Percentiles rank a stretch among this genome's conserved stretches.
phyloP scores from a whole-genome alignment of 2,329 filamentous ascomycete genomes.

The Teratosphaeria epicoccoides region DNA sequence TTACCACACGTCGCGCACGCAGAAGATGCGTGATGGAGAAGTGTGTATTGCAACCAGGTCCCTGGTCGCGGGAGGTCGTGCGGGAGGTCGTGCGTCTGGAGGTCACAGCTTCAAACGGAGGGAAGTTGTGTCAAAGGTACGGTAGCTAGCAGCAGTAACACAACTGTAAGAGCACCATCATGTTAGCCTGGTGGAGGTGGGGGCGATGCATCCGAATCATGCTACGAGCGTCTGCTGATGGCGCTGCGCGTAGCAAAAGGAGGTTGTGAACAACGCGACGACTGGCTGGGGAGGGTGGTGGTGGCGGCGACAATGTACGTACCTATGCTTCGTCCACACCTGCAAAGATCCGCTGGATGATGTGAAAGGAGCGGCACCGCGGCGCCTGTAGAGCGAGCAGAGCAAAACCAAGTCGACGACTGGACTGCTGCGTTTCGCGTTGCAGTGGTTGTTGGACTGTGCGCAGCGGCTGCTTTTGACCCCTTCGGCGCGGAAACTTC shows the following conservation, averaged over 20 bases:
- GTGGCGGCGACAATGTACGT: conserved; percentile 2
- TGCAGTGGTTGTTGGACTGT: not conserved
- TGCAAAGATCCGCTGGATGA: not conserved
- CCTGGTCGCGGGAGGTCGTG: conserved; percentile 17
- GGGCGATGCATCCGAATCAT: not conserved
- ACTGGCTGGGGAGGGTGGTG: not conserved
- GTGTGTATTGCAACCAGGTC: conserved; percentile 10
- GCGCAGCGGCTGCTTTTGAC: not conserved
- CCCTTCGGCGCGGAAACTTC: not conserved
- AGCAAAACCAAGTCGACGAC: conserved; percentile 2
- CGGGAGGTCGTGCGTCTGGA: conserved; percentile 20
- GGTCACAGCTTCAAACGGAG: conserved; percentile 12
- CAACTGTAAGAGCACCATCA: conserved; percentile 4
- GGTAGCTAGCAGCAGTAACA: conserved; percentile 4
- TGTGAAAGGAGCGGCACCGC: not conserved
- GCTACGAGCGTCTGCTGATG: conserved; percentile 3
- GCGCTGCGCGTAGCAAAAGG: conserved; percentile 9
- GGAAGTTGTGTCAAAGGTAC: not conserved
- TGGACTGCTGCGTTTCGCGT: conserved; percentile 1
- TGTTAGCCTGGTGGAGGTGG: conserved; percentile 1
- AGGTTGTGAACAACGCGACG: conserved; percentile 4
- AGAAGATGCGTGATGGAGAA: conserved; percentile 6
- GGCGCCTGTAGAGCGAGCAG: not conserved
- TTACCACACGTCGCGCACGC: conserved; percentile 12
- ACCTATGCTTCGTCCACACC: conserved; percentile 5